Conservation (phyloP, 2,329 filamentous ascomycete genomes). For the Fusarium bulbicola region DNA sequence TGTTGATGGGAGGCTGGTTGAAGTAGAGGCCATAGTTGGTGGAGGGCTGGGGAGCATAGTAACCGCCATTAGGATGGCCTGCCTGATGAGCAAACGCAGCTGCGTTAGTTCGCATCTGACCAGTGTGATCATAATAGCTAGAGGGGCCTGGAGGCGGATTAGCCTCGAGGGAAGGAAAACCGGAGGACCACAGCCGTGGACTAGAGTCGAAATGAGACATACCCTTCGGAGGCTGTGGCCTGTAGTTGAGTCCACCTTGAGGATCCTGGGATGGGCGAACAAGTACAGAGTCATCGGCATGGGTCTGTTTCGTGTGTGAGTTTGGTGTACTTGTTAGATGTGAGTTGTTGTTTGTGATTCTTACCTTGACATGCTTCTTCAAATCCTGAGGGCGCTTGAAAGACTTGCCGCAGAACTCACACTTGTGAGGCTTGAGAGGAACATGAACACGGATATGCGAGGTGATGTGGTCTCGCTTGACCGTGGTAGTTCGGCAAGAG, state of each 20-base stretch:
- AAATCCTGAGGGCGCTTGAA: conserved; percentile 99
- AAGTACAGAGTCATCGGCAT: conserved; percentile 91
- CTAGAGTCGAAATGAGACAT: conserved; percentile 45
- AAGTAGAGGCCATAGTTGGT: conserved; percentile 81
- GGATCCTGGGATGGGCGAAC: conserved; percentile 62
- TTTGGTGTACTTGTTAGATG: background rate
- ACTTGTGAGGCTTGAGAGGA: conserved; percentile 99
- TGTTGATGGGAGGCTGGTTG: conserved; percentile 68
- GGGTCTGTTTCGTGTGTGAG: conserved; percentile 65
- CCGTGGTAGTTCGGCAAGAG: conserved; percentile 92
- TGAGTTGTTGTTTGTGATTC: conserved; percentile 9
- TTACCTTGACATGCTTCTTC: conserved; percentile 96
- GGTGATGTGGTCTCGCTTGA: conserved; percentile 99
- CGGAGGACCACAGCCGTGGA: conserved; percentile 12
- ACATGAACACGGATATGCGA: conserved; percentile 99
- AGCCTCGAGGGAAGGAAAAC: conserved; percentile 50
- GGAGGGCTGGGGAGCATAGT: conserved; percentile 66
- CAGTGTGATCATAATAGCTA: conserved; percentile 72
- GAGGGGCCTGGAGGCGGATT: conserved; percentile 59
- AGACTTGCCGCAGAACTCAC: conserved; percentile 97
- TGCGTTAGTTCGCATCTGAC: conserved; percentile 67
- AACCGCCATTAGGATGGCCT: conserved; percentile 59
- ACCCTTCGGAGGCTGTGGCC: conserved; percentile 63
- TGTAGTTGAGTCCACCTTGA: conserved; percentile 64
- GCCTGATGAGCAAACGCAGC: conserved; percentile 66